Evolutionary conservation across 106 monocot species (phyloP), one percentile per base, ranked within the genome.

Genomic region (Apostasia shenzhenica): DNA sequence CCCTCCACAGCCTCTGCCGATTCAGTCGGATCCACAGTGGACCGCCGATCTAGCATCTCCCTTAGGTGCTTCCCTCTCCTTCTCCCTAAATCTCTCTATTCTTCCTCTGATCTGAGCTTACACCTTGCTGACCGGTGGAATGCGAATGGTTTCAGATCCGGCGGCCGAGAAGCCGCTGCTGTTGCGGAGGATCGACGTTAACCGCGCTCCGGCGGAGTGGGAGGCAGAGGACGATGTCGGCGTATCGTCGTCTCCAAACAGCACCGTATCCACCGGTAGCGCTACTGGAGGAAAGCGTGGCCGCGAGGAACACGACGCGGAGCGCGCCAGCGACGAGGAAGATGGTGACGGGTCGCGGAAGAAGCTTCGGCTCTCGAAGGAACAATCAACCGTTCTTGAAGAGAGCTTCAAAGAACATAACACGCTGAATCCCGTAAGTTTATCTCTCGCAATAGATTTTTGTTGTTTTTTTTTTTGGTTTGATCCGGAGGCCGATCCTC

Each of bases 371-470:
- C 76, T 93, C 1, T 89, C 92, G 14, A 93, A 86, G 59, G 76
- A 83, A 45, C 92, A 93, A 72, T 81, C 92, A 3, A 81, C 81
- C 41, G 57, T 88, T 2, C 76, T 93, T 4, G 92, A 93, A 48
- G 89, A 93, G 57, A 88, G 85, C 79, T 93, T 93, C 81, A 85
- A 84, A 58, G 85, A 77, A 61, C 85, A 89, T 72, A 85, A 81
- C 83, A 93, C 92, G 1, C 88, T 93, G 69, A 93, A 86, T 53
- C 88, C 88, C 12, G 92, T 92, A 71, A 75, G 83, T 4, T 38
- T 48, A 26, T 26, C 26, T 49, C 61, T 61, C 11, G 1, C 61
- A 6, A 9, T 2, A 42, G 11, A 61, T 61, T 61, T 10, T 5
- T 42, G 3, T 1, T 9, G 2, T 1, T 61, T 42, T 6, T 9